Base-by-base conservation (phyloP, 2,329 filamentous ascomycete genomes). In the Pseudocercospora fijiensis region DNA sequence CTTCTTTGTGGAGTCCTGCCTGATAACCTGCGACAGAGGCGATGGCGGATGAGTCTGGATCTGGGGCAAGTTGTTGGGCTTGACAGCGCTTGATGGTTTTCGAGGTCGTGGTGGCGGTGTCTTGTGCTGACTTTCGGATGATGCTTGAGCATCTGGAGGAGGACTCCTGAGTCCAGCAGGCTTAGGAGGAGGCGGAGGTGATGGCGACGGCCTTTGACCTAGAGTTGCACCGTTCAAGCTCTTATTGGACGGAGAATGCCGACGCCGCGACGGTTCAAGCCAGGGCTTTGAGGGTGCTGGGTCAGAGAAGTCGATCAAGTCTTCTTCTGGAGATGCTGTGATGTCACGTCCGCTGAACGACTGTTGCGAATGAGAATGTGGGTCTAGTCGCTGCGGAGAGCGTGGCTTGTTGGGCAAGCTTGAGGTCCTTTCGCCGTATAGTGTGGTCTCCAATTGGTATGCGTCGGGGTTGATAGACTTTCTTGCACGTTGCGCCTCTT, bases 261-360 rank as follows among this genome's bases (percentile, higher is more conserved):
- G 65, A 11, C 64, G 33, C 18, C n/a, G 33, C 1, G 68, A 63
- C 7, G 64, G 60, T 43, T 66, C 64, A 16, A 71, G 56, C 67
- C 68, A 69, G 22, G 75, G 69, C 66, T 73, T 78, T 1, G 65
- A 71, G 56, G 63, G 69, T 8, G 61, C 58, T 6, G 60, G 68
- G 33, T 82, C 79, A n/a, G 77, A 79, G 24, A 83, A 76, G 63
- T 82, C 80, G 51, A 83, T 83, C 10, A 83, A 71, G 53, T 82
- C 77, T 51, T 76, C 76, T 57, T 74, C 72, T 5, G 69, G 69
- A 8, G 72, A 71, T 5, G 59, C 57, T 41, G 66, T 47, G 13
- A 62, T 57, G 13, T 55, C 26, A 4, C 20, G 22, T 4, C 27
- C 27, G 20, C 24, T n/a, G 27, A 26, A 18, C 51, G 51, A 27